A percentile compares a stretch with the other conserved stretches of the same genome.
These are phyloP conservation scores for Umbelopsis sp. DNA, from an alignment of 371 early-diverging fungal species.

Conservation along the genomic window DNA sequence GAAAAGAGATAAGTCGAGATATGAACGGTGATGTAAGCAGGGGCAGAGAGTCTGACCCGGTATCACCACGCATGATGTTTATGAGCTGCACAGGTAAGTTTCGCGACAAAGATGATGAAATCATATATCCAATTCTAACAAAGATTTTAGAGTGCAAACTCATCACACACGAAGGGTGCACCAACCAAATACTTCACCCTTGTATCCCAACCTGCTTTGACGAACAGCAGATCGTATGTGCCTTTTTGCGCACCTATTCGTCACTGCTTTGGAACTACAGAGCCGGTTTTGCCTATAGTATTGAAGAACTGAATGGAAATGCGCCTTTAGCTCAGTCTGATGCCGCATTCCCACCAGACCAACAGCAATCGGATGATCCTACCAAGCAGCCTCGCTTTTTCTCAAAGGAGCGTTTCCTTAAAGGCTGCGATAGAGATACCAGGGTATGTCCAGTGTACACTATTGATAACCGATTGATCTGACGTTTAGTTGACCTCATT, in stretches of 20 bases:
- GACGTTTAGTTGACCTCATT: neutral
- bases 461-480: neutral
- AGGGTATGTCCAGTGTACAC: constrained; percentile 43
- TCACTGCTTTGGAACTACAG: constrained; percentile 78
- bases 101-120: neutral
- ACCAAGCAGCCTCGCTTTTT: constrained; percentile 32
- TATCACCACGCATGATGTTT: constrained; percentile 26
- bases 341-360: constrained; percentile 23
- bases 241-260: constrained; percentile 79
- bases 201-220: constrained; percentile 70
- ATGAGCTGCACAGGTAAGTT: constrained; percentile 49
- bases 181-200: constrained; percentile 57
- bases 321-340: constrained; percentile 23
- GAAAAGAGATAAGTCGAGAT: constrained; percentile 35
- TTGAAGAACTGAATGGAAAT: constrained; percentile 25
- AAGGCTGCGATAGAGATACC: constrained; percentile 67
- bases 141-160: constrained; percentile 49
- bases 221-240: constrained; percentile 68
- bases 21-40: neutral
- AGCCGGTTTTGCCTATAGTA: constrained; percentile 47
- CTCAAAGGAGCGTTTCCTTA: constrained; percentile 69
- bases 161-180: constrained; percentile 60
- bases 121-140: no score
- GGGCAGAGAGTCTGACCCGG: constrained; percentile 10
- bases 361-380: constrained; percentile 17